These are phyloP conservation scores for Vigna hirtella DNA, from an alignment of 306 rosid genomes.

Conservation along the genomic window DNA sequence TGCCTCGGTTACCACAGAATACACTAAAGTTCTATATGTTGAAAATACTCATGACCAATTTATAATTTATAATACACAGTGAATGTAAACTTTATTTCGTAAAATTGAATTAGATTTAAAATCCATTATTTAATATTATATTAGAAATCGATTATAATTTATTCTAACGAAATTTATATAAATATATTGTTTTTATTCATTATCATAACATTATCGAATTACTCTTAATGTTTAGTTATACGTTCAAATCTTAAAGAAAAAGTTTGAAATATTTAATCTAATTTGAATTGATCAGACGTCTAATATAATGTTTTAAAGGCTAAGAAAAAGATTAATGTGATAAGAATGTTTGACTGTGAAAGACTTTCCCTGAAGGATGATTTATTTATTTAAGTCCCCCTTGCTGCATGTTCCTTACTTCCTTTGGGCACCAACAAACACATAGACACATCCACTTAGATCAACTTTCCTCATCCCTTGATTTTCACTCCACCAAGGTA, in stretches of 20 bases:
- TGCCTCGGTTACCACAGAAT: background rate
- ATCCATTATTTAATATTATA: too few species aligned
- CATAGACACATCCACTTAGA: constrained; percentile 32
- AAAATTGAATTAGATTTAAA: too few species aligned
- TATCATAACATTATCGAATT: too few species aligned
- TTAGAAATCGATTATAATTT: too few species aligned
- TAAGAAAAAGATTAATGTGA: background rate
- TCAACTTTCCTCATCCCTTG: constrained; percentile 40
- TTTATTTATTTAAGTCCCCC: constrained; percentile 29
- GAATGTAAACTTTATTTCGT: too few species aligned
- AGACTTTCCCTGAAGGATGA: constrained; percentile 14
- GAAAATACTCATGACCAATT: too few species aligned
- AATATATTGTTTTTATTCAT: too few species aligned
- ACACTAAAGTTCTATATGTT: background rate
- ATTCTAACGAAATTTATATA: too few species aligned
- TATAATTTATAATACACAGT: too few species aligned
- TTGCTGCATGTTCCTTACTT: constrained; percentile 37
- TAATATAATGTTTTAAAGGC: background rate
- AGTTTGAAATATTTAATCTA: background rate
- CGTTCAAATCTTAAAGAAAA: too few species aligned
- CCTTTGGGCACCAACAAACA: constrained; percentile 37
- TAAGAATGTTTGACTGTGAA: background rate
- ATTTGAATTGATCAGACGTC: background rate
- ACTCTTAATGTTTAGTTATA: too few species aligned
- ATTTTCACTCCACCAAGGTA: constrained; percentile 44